phyloP scores from a whole-genome alignment of 176 grass and related monocot genomes.

The Eremochloa ophiuroides region DNA sequence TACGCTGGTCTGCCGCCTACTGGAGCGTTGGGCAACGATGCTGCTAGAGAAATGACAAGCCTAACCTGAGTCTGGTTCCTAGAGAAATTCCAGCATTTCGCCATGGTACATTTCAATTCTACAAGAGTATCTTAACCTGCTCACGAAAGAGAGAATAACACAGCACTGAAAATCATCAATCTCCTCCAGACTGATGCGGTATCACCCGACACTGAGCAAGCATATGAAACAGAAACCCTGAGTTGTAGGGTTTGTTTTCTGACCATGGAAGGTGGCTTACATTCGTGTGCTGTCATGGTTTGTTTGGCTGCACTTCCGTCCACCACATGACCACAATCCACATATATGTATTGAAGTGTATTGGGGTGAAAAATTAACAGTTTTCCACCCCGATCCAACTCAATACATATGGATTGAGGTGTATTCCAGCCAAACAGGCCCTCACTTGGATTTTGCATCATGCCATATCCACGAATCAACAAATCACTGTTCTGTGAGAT shows the following conservation, averaged over 20 bases:
- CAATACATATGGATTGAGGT: neutral
- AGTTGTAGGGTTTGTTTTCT: neutral
- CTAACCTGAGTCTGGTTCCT: neutral
- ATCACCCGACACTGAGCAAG: neutral
- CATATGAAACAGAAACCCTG: neutral
- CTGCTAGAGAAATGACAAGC: neutral
- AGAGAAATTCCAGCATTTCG: neutral
- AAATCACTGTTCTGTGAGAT: slow-evolving; percentile 3
- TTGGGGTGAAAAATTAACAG: neutral
- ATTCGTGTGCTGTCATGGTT: too few species aligned
- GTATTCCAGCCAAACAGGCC: neutral
- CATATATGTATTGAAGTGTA: too few species aligned
- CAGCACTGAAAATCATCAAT: neutral
- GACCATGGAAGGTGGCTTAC: neutral
- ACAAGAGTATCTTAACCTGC: neutral
- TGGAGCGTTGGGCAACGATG: neutral
- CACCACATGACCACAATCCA: neutral
- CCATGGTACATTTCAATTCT: neutral
- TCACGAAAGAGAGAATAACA: neutral
- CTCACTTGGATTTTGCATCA: neutral
- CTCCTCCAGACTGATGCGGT: neutral
- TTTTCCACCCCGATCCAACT: neutral
- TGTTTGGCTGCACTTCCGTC: neutral
- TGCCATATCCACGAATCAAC: neutral
- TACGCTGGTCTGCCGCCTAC: neutral